Evolutionary conservation across 331 rosid species (phyloP).

Genomic region (Malus hybrid): DNA sequence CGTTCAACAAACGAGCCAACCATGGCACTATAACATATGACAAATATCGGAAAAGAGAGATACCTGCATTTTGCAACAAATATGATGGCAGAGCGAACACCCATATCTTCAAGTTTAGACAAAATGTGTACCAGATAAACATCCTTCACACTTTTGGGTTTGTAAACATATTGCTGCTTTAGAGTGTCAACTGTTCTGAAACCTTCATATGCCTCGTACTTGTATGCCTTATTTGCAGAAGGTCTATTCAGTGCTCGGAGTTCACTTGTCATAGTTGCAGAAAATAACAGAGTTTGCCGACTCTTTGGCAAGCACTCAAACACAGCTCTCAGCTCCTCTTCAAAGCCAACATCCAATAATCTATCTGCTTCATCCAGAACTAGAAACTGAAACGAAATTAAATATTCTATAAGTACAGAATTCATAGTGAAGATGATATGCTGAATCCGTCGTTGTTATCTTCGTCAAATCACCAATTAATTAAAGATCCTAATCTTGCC

Average conservation of each 20-base stretch:
- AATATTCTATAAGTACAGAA: neutral
- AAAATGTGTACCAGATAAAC: slow-evolving; percentile 66
- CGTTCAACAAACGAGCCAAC: neutral
- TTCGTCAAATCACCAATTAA: neutral
- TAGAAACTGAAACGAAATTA: slow-evolving; percentile 46
- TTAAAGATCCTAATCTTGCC: neutral
- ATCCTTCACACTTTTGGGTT: slow-evolving; percentile 67
- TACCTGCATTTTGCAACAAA: slow-evolving; percentile 83
- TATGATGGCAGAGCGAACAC: slow-evolving; percentile 70
- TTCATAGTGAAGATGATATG: neutral
- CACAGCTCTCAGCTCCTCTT: slow-evolving; percentile 68
- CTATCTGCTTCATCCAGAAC: slow-evolving; percentile 96
- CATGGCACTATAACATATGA: neutral
- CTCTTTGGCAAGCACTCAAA: slow-evolving; percentile 72
- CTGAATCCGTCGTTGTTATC: neutral
- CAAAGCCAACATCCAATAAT: slow-evolving; percentile 72
- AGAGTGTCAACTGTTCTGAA: slow-evolving; percentile 79
- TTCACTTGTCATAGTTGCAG: slow-evolving; percentile 73
- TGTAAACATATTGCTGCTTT: slow-evolving; percentile 53
- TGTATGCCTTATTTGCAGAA: slow-evolving; percentile 65
- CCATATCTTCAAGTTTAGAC: slow-evolving; percentile 68
- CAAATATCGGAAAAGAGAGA: slow-evolving; percentile 7
- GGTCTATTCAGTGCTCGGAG: slow-evolving; percentile 55
- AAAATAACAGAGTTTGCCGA: slow-evolving; percentile 77
- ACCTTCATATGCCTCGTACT: slow-evolving; percentile 79